Percentiles rank a stretch among this genome's conserved stretches.
Conservation (phyloP, 805 yeast species). For the Starmerella davenportii region DNA sequence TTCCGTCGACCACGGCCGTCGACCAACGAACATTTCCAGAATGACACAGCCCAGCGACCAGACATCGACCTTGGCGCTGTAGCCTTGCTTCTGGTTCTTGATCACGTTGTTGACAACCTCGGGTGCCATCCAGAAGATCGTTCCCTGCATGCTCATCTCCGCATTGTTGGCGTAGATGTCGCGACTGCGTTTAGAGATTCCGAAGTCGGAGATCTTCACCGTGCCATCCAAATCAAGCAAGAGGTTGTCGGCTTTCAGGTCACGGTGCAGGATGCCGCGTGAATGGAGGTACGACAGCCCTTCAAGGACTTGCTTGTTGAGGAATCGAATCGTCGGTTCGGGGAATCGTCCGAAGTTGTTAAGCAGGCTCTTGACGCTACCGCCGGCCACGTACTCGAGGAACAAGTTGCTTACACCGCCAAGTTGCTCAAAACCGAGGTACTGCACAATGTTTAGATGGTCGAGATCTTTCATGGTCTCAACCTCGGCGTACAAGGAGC, state of each 20-base stretch:
- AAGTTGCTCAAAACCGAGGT: constrained; percentile 74
- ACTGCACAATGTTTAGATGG: constrained; percentile 87
- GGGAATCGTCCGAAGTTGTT: constrained; percentile 72
- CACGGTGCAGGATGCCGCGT: constrained; percentile 78
- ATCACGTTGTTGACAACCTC: constrained; percentile 81
- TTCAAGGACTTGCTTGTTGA: constrained; percentile 61
- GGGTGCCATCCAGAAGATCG: constrained; percentile 99
- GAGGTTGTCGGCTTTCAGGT: constrained; percentile 84
- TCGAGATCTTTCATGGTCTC: constrained; percentile 86
- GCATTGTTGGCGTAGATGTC: constrained; percentile 82
- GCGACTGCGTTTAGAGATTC: constrained; percentile 71
- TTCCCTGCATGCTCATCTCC: constrained; percentile 97
- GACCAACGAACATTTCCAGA: constrained; percentile 92
- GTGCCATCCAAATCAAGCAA: constrained; percentile 80
- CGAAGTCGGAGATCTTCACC: constrained; percentile 91
- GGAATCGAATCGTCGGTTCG: constrained; percentile 49
- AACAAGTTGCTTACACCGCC: constrained; percentile 66
- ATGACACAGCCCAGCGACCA: constrained; percentile 98
- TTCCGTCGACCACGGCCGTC: constrained; percentile 91
- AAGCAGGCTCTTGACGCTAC: constrained; percentile 77
- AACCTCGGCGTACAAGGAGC: constrained; percentile 76
- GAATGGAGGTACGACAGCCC: constrained; percentile 82
- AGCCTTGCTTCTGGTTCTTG: constrained; percentile 63
- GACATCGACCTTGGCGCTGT: constrained; percentile 92
- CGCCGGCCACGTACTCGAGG: constrained; percentile 94